Percentiles rank a stretch among this genome's conserved stretches.
phyloP scores from a whole-genome alignment of 1,284 basidiomycete species.

The Bjerkandera adusta region DNA sequence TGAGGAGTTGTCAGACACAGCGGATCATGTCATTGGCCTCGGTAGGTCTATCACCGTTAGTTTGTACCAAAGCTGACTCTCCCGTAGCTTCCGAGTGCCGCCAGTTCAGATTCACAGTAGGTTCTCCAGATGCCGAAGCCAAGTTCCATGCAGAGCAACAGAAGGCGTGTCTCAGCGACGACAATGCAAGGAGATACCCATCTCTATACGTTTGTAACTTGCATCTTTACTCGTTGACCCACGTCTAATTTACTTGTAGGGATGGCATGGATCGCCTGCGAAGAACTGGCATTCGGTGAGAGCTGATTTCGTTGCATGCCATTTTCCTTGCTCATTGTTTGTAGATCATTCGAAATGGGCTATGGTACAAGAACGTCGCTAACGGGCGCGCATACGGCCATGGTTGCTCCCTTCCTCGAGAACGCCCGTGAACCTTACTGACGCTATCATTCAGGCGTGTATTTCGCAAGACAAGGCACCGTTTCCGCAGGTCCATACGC shows the following conservation, averaged over 20 bases:
- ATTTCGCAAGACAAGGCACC: conserved; percentile 55
- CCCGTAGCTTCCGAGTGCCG: conserved; percentile 42
- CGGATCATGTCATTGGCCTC: conserved; percentile 48
- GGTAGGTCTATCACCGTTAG: conserved; percentile 31
- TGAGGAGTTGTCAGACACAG: conserved; percentile 51
- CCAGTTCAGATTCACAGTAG: conserved; percentile 64
- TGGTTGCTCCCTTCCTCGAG: conserved; percentile 33
- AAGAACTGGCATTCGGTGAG: conserved; percentile 64
- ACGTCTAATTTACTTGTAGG: conserved; percentile 34
- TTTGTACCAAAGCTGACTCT: not conserved
- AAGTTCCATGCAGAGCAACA: conserved; percentile 47
- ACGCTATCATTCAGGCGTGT: conserved; percentile 46
- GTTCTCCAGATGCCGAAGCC: conserved; percentile 63
- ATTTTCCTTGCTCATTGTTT: conserved; percentile 2
- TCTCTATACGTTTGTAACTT: conserved; percentile 48
- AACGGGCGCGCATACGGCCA: conserved; percentile 59
- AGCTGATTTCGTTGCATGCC: not conserved
- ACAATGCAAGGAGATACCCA: conserved; percentile 45
- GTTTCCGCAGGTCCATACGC: conserved; percentile 47
- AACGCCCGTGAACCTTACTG: not conserved
- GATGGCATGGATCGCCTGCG: conserved; percentile 60
- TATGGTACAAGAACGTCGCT: conserved; percentile 51
- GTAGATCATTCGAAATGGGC: conserved; percentile 63
- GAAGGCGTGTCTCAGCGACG: conserved; percentile 33
- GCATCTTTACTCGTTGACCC: not conserved